These are phyloP conservation scores for Cryphonectria parasitica DNA, from an alignment of 2,329 filamentous ascomycete genomes.

Conservation along the genomic window DNA sequence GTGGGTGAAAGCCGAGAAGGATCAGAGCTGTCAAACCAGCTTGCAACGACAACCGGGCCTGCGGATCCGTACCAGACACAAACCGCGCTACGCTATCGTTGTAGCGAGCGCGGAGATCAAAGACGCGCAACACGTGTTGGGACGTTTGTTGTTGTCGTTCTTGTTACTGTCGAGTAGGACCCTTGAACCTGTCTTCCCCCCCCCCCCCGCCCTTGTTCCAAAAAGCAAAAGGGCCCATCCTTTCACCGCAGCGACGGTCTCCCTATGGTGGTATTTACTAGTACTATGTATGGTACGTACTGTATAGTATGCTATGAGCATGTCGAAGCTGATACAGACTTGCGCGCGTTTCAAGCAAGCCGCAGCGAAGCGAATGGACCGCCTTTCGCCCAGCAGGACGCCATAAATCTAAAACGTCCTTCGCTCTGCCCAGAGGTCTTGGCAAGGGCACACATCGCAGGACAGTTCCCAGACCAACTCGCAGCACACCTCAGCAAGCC, in stretches of 20 bases:
- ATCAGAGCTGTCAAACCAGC: conserved; percentile 18
- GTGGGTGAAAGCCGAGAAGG: conserved; percentile 19
- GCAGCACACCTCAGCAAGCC: background rate
- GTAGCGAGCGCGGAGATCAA: conserved; percentile 14
- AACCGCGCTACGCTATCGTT: conserved; percentile 6
- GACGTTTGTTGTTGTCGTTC: conserved; percentile 16
- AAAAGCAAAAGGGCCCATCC: background rate
- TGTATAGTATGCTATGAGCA: background rate
- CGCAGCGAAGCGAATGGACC: background rate
- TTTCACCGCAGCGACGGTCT: background rate
- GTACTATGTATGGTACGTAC: background rate
- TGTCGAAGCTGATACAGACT: background rate
- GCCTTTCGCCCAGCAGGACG: background rate
- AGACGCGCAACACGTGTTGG: conserved; percentile 26
- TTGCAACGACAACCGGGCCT: conserved; percentile 6
- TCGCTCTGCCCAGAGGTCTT: background rate
- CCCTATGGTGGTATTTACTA: no score
- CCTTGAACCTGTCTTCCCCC: background rate
- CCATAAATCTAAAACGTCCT: background rate
- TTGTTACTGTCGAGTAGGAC: background rate
- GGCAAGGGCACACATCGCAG: background rate
- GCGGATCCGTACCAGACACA: background rate
- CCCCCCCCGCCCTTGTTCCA: background rate
- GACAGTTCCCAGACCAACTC: background rate
- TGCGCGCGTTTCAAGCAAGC: conserved; percentile 20